Evolutionary conservation across 345 rosid species (phyloP).

Genomic region (Acer saccharum): DNA sequence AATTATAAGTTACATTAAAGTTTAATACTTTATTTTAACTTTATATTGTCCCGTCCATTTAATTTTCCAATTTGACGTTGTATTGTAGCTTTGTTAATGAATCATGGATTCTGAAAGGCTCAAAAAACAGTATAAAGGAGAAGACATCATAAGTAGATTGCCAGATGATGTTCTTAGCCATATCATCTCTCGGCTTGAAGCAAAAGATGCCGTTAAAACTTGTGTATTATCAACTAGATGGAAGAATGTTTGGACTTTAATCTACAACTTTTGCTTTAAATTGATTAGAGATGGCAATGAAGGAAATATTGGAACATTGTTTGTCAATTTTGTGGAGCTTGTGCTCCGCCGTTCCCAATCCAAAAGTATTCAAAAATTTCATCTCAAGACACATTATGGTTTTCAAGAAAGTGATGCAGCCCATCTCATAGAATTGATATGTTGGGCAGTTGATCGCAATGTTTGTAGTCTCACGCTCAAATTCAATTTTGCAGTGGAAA

Average conservation of each 20-base stretch:
- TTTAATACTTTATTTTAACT: no score
- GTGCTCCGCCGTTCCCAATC: not conserved
- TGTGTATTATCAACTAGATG: constrained; percentile 16
- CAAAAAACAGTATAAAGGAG: not conserved
- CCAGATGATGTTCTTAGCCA: constrained; percentile 16
- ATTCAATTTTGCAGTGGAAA: no score
- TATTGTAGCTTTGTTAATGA: no score
- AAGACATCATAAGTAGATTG: not conserved
- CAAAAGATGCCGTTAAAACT: not conserved
- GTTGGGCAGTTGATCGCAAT: not conserved
- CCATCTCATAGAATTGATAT: not conserved
- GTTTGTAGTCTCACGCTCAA: not conserved
- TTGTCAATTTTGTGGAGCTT: not conserved
- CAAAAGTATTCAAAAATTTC: not conserved
- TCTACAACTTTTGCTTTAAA: not conserved
- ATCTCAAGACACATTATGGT: not conserved
- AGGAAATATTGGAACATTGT: not conserved
- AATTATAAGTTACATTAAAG: no score
- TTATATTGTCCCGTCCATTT: no score
- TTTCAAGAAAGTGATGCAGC: not conserved
- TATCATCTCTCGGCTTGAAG: constrained; percentile 14
- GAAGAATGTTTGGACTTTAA: not conserved
- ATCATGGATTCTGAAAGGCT: no score
- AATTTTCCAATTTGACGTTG: no score
- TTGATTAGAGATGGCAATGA: not conserved